Base-by-base conservation (phyloP, 148 eudicot species). In the Rhododendron kiyosumense region DNA sequence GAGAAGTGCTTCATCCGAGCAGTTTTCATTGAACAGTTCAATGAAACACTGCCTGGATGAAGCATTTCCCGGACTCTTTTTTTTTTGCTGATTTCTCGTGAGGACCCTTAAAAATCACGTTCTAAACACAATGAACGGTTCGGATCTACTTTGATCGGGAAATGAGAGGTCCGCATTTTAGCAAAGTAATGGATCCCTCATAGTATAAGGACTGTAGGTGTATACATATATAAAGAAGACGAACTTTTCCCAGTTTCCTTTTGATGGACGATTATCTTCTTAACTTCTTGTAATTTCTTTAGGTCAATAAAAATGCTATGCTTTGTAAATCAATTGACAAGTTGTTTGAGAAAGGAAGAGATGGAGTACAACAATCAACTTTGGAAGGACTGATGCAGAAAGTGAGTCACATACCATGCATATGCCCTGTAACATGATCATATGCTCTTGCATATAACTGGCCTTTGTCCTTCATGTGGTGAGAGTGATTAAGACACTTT, bases 291-390 rank as follows among this genome's bases (percentile, higher is more conserved):
- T 83, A 15, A 84, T 74, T 45, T 82, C 83, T 85, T 89, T 94
- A 96, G 99, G 94, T 95, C 24, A 92, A 89, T 74, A 96, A 92
- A 86, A 96, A 96, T 92, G 97, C 95, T 32, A 81, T 82, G 81
- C 90, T 96, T 65, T 92, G 91, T 93, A 93, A 89, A 88, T 90
- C 97, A 13, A 90, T 96, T 75, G 99, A 96, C 67, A 93, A 94
- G 83, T 85, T 96, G 65, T 91, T 95, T 87, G 89, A 89, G 87
- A 89, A 93, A 82, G 95, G 93, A 86, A 87, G 87, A 75, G 91
- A 89, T 84, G 90, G 84, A 85, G 87, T 94, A 13, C 90, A 92
- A 43, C 86, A 82, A 51, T 86, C 95, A 30, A 91, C 92, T 85
- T 81, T 96, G 80, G 85, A 90, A 85, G 93, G 84, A 79, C 89